phyloP scores from a whole-genome alignment of 2,329 filamentous ascomycete genomes.

The Botrytis tulipae region DNA sequence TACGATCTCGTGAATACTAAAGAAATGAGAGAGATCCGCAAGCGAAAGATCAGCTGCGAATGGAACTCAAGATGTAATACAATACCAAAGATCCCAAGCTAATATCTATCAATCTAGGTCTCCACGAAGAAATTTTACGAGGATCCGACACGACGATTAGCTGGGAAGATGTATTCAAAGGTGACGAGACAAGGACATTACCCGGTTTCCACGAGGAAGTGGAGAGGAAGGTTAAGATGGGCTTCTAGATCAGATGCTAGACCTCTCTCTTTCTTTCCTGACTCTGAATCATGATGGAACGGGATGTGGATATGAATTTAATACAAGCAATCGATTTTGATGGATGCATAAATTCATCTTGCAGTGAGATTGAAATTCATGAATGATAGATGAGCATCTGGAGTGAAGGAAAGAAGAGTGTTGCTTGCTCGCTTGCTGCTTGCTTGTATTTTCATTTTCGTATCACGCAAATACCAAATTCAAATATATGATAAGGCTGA shows the following conservation, averaged over 20 bases:
- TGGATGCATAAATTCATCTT: not conserved
- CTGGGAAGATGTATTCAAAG: slow-evolving; percentile 93
- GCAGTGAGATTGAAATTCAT: not conserved
- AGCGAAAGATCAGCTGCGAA: not conserved
- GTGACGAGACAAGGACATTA: slow-evolving; percentile 69
- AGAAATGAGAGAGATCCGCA: not conserved
- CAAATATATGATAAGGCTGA: not conserved
- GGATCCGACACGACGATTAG: slow-evolving; percentile 74
- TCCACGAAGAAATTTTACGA: slow-evolving; percentile 87
- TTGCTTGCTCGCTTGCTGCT: not conserved
- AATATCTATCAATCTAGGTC: slow-evolving; percentile 39
- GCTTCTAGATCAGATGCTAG: slow-evolving; percentile 23
- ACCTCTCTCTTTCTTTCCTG: slow-evolving; percentile 17
- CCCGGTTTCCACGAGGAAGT: slow-evolving; percentile 87
- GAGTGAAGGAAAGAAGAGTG: not conserved
- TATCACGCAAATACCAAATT: not conserved
- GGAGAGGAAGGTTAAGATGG: slow-evolving; percentile 86
- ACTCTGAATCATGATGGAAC: not conserved
- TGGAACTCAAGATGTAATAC: not conserved
- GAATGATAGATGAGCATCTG: not conserved
- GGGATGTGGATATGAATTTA: not conserved
- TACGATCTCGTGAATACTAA: not conserved
- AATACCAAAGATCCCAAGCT: not conserved
- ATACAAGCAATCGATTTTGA: not conserved
- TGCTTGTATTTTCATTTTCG: not conserved